Base-by-base conservation (phyloP, 2,329 filamentous ascomycete species). In the Trichoderma koningii region DNA sequence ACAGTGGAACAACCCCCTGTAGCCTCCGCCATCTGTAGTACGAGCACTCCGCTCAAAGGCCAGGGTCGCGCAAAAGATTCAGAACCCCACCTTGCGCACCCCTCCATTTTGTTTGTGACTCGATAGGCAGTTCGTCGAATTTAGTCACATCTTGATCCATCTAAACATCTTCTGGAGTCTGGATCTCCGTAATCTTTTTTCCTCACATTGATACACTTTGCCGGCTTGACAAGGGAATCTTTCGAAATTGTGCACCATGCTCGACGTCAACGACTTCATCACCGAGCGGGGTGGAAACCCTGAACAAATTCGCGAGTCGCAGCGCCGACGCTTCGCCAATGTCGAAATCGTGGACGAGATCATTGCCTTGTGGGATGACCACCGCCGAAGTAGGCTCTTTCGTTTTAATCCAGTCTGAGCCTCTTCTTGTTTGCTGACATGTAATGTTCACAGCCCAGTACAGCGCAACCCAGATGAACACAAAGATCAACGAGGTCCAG, bases 321-420 rank as follows among this genome's bases (percentile, higher is more conserved):
- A 99, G 80, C 87, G 90, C 71, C 88, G 88, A 75, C 89, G 95
- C 71, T 86, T 87, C 81, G 93, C 92, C 55, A 84, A 88, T 15
- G 91, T 93, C 73, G 90, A 92, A 74, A 82, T 89, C 55, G 94
- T 99, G 28, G 94, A 99, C 80, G 90, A 96, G 80, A 87, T 98
- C 67, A 95, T 97, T 75, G 84, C 84, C 23, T 81, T 96, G 75
- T 97, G 90, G 76, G 90, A 96, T 76, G 92, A 94, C 72, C 91
- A 94, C 78, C 87, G 91, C 72, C 87, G 84, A 80, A 92, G 87
- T 89, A 42, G 23, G 34, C 10, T 41, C n/a, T n/a, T 28, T 55
- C n/a, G 17, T 3, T n/a, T 81, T 34, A 17, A 73, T 44, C 41
- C 7, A 6, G 15, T 15, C 30, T 17, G 57, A 26, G 10, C 9